Evolutionary conservation across 148 eudicot genomes (phyloP).

Genomic region (Drosera capensis): DNA sequence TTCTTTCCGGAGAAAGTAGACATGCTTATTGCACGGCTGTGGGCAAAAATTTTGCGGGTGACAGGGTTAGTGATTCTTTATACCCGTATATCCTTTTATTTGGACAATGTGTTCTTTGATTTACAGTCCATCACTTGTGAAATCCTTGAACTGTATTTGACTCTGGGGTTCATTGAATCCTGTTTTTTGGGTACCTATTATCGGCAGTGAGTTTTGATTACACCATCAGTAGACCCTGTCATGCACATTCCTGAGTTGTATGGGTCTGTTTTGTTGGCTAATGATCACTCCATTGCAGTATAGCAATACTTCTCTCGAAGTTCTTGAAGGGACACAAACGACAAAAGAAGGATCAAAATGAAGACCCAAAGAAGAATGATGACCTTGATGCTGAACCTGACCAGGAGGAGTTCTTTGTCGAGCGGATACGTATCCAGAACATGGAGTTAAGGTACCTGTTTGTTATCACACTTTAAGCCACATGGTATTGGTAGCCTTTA

Average conservation of each 20-base stretch:
- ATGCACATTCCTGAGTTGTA: too few relatives aligned
- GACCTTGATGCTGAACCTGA: conserved; percentile 27
- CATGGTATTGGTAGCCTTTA: conserved; percentile 4
- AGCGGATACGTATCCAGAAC: conserved; percentile 78
- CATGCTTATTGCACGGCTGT: conserved; percentile 63
- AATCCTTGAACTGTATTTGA: too few relatives aligned
- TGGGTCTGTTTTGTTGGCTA: not conserved
- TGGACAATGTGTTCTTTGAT: not conserved
- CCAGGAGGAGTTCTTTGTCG: conserved; percentile 44
- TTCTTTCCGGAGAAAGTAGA: conserved; percentile 96
- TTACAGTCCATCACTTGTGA: not conserved
- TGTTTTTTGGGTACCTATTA: too few relatives aligned
- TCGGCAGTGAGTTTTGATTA: too few relatives aligned
- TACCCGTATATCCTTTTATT: not conserved
- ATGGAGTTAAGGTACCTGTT: conserved; percentile 57
- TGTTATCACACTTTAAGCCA: conserved; percentile 1
- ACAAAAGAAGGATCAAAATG: conserved; percentile 27
- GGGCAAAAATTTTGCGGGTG: conserved; percentile 60
- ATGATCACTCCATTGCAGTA: conserved; percentile 34
- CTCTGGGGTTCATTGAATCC: too few relatives aligned
- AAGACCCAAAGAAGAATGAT: conserved; percentile 50
- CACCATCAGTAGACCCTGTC: too few relatives aligned
- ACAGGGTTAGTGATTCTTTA: conserved; percentile 38
- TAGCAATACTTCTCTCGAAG: conserved; percentile 35
- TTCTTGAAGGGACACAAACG: conserved; percentile 24